phyloP scores from a whole-genome alignment of 371 early-diverging fungal species.

The Saksenaea vasiformis region DNA sequence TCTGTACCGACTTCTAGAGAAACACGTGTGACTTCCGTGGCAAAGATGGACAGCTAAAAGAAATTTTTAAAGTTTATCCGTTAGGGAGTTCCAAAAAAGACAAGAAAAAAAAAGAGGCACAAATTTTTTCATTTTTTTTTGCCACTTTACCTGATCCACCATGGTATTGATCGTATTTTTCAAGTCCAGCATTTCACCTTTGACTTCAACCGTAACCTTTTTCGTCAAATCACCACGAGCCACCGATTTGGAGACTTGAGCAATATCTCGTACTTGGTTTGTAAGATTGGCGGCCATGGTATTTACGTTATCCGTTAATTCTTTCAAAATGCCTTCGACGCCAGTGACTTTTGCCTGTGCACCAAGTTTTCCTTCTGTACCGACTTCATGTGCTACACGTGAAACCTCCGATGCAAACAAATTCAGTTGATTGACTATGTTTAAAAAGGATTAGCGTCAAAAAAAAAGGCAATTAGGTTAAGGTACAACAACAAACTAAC shows the following conservation, averaged over 20 bases:
- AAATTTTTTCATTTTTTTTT: no score
- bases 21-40: conserved; percentile 66
- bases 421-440: conserved; percentile 50
- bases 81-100: no score
- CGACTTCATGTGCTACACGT: conserved; percentile 55
- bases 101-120: no score
- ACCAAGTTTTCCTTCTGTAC: conserved; percentile 52
- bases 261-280: conserved; percentile 62
- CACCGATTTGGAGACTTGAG: conserved; percentile 60
- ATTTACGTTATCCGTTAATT: conserved; percentile 68
- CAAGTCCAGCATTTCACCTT: conserved; percentile 66
- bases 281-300: conserved; percentile 61
- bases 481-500: conserved; percentile 5
- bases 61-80: not conserved
- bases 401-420: conserved; percentile 57
- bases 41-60: conserved; percentile 57
- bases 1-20: conserved; percentile 56
- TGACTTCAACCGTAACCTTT: conserved; percentile 54
- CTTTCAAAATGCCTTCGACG: conserved; percentile 71
- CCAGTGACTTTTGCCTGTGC: conserved; percentile 49
- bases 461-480: not conserved
- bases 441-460: not conserved
- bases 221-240: conserved; percentile 58
- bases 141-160: conserved; percentile 57
- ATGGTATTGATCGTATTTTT: conserved; percentile 67